Conservation (phyloP, 352 stramenopile species). For the Phytophthora megakarya region DNA sequence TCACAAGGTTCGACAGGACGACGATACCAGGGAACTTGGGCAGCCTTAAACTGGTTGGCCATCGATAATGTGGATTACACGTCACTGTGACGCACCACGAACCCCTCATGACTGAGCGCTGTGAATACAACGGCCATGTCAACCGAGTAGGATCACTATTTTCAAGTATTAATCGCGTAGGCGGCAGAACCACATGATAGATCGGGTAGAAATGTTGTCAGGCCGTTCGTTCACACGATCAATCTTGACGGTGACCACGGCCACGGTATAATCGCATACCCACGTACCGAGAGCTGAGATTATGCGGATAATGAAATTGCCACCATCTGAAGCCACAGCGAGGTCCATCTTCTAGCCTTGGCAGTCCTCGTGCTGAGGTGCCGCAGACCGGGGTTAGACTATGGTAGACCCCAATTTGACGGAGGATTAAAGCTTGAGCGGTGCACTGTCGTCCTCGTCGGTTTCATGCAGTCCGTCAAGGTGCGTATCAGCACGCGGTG, state of each 20-base stretch:
- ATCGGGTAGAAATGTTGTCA: slow-evolving; percentile 93
- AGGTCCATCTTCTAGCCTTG: slow-evolving; percentile 75
- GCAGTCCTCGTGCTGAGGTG: slow-evolving; percentile 73
- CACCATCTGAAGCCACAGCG: slow-evolving; percentile 89
- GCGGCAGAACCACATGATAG: slow-evolving; percentile 87
- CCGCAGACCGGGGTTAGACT: slow-evolving; percentile 49
- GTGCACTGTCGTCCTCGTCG: slow-evolving; percentile 47
- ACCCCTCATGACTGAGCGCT: slow-evolving; percentile 68
- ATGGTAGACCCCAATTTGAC: slow-evolving; percentile 83
- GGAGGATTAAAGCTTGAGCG: slow-evolving; percentile 74
- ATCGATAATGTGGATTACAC: slow-evolving; percentile 62
- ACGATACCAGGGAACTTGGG: slow-evolving; percentile 80
- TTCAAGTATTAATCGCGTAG: slow-evolving; percentile 90
- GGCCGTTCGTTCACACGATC: slow-evolving; percentile 80
- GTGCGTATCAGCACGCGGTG: slow-evolving; percentile 87
- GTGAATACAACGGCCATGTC: slow-evolving; percentile 87
- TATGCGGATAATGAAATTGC: slow-evolving; percentile 87
- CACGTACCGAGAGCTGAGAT: slow-evolving; percentile 87
- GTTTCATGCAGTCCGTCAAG: slow-evolving; percentile 85
- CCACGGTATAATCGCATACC: slow-evolving; percentile 92
- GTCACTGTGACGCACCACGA: slow-evolving; percentile 82
- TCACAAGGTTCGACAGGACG: slow-evolving; percentile 76
- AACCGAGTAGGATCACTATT: slow-evolving; percentile 86
- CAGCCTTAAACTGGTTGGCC: slow-evolving; percentile 47
- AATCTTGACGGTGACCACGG: slow-evolving; percentile 92